Base-by-base conservation (phyloP, 2,329 filamentous ascomycete genomes). In the Lojkania enalia region DNA sequence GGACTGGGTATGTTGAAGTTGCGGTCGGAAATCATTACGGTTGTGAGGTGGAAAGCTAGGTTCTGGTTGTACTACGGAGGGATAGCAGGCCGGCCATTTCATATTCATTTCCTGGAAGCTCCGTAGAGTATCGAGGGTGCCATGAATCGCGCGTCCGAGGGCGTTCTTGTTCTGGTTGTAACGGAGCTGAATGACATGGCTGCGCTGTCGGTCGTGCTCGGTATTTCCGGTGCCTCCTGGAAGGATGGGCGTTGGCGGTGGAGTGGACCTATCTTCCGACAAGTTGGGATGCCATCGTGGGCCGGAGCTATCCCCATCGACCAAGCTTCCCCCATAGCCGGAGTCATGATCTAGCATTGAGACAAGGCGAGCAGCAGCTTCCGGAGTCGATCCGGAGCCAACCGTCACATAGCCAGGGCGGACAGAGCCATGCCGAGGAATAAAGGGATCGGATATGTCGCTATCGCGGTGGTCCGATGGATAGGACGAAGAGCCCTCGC, bases 81-180 rank as follows among this genome's bases (percentile, higher is more conserved):
- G 94, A 67, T 99, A 99, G 66, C 95, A 88, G 21, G 91, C 92
- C 1, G 94, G 94, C 94, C 94, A 97, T 63, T 85, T 82, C 12
- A 86, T 76, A 63, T 99, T 99, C 80, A 89, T 94, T 51, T 91
- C 81, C 70, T 95, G 91, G 45, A 99, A 79, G 48, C 83, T 83
- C 67, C 87, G 86, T 54, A 99, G 74, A 2, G 90, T 83, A 48
- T 96, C 90, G 46, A 96, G 83, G 6, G 91, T 92, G 57, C 85
- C 83, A 62, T 85, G 88, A 64, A 99, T 96, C 12, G 90, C 87
- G 48, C 91, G 86, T 32, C 84, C 89, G n/a, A 99, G 82, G 21
- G 88, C 84, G 4, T 85, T 88, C 47, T 91, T 85, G 68, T 97
- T 96, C 61, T 90, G 84, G 70, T 97, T 97, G 74, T 96, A 96